phyloP scores from a whole-genome alignment of 495 filamentous ascomycete genomes.

The Parachaetomium inaequale region DNA sequence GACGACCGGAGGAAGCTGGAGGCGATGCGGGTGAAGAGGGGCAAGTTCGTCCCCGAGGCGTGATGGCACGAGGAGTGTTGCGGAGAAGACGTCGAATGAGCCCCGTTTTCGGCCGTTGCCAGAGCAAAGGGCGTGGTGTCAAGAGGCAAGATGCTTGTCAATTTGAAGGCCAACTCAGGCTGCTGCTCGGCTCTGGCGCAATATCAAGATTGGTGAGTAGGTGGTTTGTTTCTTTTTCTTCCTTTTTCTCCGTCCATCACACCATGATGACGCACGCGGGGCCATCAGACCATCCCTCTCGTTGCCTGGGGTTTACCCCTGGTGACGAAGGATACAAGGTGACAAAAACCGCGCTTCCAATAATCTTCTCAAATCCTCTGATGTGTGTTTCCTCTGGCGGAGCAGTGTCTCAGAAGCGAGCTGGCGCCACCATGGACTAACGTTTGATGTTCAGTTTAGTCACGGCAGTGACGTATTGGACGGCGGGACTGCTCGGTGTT shows the following conservation, averaged over 20 bases:
- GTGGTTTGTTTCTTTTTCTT: background rate
- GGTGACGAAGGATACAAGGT: slow-evolving; percentile 30
- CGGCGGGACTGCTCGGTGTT: background rate
- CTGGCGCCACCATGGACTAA: background rate
- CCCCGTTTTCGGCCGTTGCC: background rate
- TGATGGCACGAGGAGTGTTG: slow-evolving; percentile 26
- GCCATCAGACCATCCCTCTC: slow-evolving; percentile 45
- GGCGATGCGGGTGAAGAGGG: slow-evolving; percentile 57
- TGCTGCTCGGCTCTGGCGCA: background rate
- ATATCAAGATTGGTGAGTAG: slow-evolving; percentile 13
- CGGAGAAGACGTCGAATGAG: background rate
- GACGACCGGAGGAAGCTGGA: slow-evolving; percentile 59
- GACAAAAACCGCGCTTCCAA: slow-evolving; percentile 48
- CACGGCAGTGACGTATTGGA: background rate
- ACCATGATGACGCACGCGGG: slow-evolving; percentile 54
- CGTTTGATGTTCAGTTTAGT: background rate
- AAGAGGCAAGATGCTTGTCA: too few relatives aligned
- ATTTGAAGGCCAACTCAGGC: background rate
- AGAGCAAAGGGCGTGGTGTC: background rate
- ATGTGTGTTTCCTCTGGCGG: slow-evolving; percentile 19
- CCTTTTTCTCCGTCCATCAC: background rate
- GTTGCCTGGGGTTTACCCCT: slow-evolving; percentile 25
- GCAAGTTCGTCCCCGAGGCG: slow-evolving; percentile 54
- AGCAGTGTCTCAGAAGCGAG: background rate
- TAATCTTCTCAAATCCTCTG: slow-evolving; percentile 53